A percentile compares a stretch with the other conserved stretches of the same genome.
Conservation (phyloP, 768 basidiomycete species). For the Tephrocybe rancida region DNA sequence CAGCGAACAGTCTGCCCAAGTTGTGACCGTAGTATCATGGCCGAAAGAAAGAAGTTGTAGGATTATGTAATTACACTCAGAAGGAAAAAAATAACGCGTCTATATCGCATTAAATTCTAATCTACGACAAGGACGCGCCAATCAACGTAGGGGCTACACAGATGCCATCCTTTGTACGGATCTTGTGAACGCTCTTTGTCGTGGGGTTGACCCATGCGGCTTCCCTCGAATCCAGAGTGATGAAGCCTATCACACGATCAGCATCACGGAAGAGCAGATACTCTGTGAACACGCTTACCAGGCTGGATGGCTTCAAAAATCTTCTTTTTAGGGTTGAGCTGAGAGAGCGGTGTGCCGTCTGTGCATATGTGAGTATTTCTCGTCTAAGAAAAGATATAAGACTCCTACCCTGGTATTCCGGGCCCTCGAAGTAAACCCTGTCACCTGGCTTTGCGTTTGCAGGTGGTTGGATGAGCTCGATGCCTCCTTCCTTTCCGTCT, state of each 20-base stretch:
- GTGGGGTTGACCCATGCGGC: conserved; percentile 92
- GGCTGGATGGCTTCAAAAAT: conserved; percentile 98
- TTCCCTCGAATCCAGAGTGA: conserved; percentile 81
- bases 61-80: conserved; percentile 8
- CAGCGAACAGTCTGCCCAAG: conserved; percentile 34
- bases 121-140: conserved; percentile 91
- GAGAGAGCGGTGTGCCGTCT: conserved; percentile 72
- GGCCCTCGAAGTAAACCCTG: conserved; percentile 92
- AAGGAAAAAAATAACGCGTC: neutral
- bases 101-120: neutral
- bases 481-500: conserved; percentile 85
- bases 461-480: conserved; percentile 92
- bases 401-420: conserved; percentile 75
- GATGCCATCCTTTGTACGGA: conserved; percentile 84
- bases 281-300: conserved; percentile 41
- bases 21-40: conserved; percentile 37
- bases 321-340: conserved; percentile 98
- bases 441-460: conserved; percentile 87
- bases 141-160: conserved; percentile 81
- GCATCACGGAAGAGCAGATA: neutral
- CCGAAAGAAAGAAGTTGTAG: neutral
- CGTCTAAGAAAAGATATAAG: neutral
- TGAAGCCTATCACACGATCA: conserved; percentile 61
- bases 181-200: conserved; percentile 78
- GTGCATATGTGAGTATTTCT: conserved; percentile 2